phyloP scores from a whole-genome alignment of 768 basidiomycete species.

The Rhizopogon sp. region DNA sequence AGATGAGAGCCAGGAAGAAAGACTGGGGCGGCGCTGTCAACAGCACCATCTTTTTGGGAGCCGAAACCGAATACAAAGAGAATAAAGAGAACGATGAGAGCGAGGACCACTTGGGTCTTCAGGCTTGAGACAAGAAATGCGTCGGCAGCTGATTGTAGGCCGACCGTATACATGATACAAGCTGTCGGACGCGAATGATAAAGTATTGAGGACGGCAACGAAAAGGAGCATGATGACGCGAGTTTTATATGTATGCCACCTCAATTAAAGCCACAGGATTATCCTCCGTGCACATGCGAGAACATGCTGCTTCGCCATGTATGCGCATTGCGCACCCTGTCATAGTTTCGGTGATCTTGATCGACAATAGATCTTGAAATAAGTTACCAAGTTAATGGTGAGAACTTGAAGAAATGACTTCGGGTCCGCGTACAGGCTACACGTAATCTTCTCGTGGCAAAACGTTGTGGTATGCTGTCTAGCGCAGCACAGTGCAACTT shows the following conservation, averaged over 20 bases:
- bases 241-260: neutral
- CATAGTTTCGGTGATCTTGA: neutral
- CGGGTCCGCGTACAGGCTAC: slow-evolving; percentile 21
- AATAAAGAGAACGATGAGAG: slow-evolving; percentile 30
- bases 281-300: neutral
- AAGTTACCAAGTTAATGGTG: neutral
- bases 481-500: neutral
- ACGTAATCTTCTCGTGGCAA: slow-evolving; percentile 11
- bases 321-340: neutral
- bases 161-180: slow-evolving; percentile 36
- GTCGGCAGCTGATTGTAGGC: slow-evolving; percentile 33
- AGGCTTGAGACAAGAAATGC: slow-evolving; percentile 30
- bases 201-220: slow-evolving; percentile 17
- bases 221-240: neutral
- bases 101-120: slow-evolving; percentile 28
- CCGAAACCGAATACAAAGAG: slow-evolving; percentile 32
- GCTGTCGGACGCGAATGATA: slow-evolving; percentile 21
- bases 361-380: slow-evolving; percentile 7
- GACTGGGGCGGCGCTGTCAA: slow-evolving; percentile 42
- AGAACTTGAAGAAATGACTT: slow-evolving; percentile 7
- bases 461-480: neutral
- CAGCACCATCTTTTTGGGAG: slow-evolving; percentile 36
- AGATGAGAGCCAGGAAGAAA: slow-evolving; percentile 55
- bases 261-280: neutral
- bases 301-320: slow-evolving; percentile 1